Base-by-base conservation (phyloP, 371 early-diverging fungal genomes). In the Sporodiniella umbellata region DNA sequence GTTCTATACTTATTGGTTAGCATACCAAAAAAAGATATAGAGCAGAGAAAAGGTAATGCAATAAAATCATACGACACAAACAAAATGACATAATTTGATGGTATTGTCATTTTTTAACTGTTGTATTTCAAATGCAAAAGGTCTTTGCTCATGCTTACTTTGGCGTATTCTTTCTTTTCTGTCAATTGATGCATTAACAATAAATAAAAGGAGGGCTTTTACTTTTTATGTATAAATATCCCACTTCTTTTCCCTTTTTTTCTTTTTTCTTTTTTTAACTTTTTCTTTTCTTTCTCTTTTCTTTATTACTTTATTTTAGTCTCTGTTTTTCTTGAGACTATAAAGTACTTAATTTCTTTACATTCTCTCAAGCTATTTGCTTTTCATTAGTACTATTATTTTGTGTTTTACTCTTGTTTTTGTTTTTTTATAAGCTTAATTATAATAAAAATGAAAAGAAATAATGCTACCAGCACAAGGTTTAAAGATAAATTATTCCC, bases 1-100 rank as follows among this genome's bases (percentile, higher is more conserved):
- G 66, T 43, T 66, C 66, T 25, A 53, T 61, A 25, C 42, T 61
- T n/a, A 42, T 60, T 3, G 10, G 7, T 28, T 28, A 28, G n/a
- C n/a, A n/a, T n/a, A n/a, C n/a, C n/a, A 28, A 28, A 28, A 28
- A 7, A 28, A 10, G 10, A 28, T 28, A 28, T n/a, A n/a, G n/a
- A n/a, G n/a, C n/a, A n/a, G n/a, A n/a, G n/a, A n/a, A n/a, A n/a
- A n/a, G n/a, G n/a, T n/a, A n/a, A n/a, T n/a, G n/a, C 30, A 33
- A 18, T 18, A 42, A 50, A 40, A 39, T 40, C 21, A 40, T 21
- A 40, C 40, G 40, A 11, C 14, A 11, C 14, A 19, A 28, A 28
- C 6, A 40, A 22, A 10, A 40, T 40, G 40, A 40, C 21, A 21
- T 40, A 21, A 19, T 40, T 5, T 40, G 6, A 40, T 40, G 21